Conservation (phyloP, 805 yeast species). For the Nakazawaea holstii region DNA sequence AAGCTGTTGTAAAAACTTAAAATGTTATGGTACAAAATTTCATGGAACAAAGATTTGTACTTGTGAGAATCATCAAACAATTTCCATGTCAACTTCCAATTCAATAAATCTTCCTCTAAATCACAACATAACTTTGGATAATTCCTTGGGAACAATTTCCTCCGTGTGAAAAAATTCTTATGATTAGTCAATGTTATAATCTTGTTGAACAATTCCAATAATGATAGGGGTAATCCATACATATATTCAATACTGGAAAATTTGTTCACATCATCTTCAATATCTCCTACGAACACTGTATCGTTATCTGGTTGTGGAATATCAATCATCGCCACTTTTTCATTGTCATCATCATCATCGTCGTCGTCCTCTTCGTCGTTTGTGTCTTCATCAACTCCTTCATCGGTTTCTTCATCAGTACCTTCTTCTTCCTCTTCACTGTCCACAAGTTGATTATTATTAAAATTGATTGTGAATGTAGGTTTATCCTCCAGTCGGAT, state of each 20-base stretch:
- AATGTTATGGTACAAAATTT: constrained; percentile 32
- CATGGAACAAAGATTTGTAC: constrained; percentile 34
- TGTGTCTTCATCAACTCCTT: constrained; percentile 5
- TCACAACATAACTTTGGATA: constrained; percentile 54
- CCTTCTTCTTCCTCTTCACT: constrained; percentile 6
- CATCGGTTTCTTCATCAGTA: constrained; percentile 5
- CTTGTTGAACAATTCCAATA: constrained; percentile 41
- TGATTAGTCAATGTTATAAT: constrained; percentile 45
- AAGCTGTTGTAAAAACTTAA: constrained; percentile 37
- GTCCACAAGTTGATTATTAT: constrained; percentile 14
- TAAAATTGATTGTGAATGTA: constrained; percentile 12
- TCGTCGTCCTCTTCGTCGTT: constrained; percentile 7
- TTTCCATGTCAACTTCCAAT: constrained; percentile 44
- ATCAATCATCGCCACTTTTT: constrained; percentile 4
- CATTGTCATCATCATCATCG: constrained; percentile 9
- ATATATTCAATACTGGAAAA: constrained; percentile 30
- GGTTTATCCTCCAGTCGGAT: constrained; percentile 1
- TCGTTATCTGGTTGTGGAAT: constrained; percentile 17
- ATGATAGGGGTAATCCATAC: constrained; percentile 43
- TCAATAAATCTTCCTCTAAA: constrained; percentile 40
- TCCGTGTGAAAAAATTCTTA: constrained; percentile 38
- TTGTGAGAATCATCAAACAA: constrained; percentile 23
- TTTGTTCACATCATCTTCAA: constrained; percentile 7
- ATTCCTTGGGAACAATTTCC: constrained; percentile 42
- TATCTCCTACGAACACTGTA: constrained; percentile 7